Base-by-base conservation (phyloP, 2,329 filamentous ascomycete genomes). In the Lachnellula cervina region DNA sequence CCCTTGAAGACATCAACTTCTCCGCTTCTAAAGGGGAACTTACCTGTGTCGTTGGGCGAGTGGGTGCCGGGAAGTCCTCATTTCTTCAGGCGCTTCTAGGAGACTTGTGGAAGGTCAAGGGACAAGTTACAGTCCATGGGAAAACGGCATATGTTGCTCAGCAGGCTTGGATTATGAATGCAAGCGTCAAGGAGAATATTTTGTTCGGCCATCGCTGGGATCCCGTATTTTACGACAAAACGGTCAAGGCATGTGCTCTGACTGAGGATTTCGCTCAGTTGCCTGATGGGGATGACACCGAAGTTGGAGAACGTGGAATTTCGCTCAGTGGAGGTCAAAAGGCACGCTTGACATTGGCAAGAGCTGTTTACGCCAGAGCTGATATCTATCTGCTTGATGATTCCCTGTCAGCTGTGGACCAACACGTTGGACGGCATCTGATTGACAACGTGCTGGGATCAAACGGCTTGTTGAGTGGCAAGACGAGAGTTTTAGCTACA, bases 321-420 rank as follows among this genome's bases (percentile, higher is more conserved):
- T 97, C 93, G 2, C 77, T 99, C 23, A 97, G 92, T 60, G 93
- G 93, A 62, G 94, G 95, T 5, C 94, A 99, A 70, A 99, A 97
- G 74, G 93, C 94, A 54, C 89, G 94, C 59, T 80, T 99, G 58
- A 93, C 91, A 14, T 79, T 99, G 53, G 94, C 94, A 42, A 84
- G 94, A 70, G 93, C 95, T 32, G 94, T 99, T 1, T 99, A 99
- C 69, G 92, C 95, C 51, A 83, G 94, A 64, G 91, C 94, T n/a
- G 95, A 99, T 70, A 84, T 99, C 49, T 97, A 97, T 68, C 79
- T 99, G 13, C 79, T 99, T 11, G 94, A 99, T 64, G 94, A 99
- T 70, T 89, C 92, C 59, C 79, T 99, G 11, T 97, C 93, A 16
- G 94, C 95, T 0, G 94, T 99, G n/a, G 94, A 99, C 73, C 93